These are phyloP conservation scores for Begonia masoniana DNA, from an alignment of 306 rosid genomes.

Conservation along the genomic window DNA sequence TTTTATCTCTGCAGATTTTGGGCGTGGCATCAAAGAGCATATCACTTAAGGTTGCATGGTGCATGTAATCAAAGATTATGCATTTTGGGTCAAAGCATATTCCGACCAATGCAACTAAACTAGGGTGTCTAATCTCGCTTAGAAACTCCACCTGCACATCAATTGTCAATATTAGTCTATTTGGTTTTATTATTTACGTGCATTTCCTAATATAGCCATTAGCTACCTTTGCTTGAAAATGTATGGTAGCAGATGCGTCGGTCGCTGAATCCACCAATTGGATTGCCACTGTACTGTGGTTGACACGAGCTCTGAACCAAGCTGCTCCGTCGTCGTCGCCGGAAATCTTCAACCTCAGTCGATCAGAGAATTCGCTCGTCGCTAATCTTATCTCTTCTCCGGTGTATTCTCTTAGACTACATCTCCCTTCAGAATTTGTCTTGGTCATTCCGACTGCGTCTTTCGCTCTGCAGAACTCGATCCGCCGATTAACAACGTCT, in stretches of 20 bases:
- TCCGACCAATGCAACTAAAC: slow-evolving; percentile 54
- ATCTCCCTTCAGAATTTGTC: slow-evolving; percentile 17
- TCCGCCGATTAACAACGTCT: slow-evolving; percentile 51
- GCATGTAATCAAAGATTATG: slow-evolving; percentile 58
- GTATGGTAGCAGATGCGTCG: slow-evolving; percentile 11
- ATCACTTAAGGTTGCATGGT: slow-evolving; percentile 49
- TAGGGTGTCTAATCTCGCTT: slow-evolving; percentile 52
- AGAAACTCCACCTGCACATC: slow-evolving; percentile 46
- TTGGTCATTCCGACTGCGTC: slow-evolving; percentile 58
- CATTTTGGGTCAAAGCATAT: slow-evolving; percentile 44
- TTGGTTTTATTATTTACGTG: no score
- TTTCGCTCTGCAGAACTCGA: slow-evolving; percentile 56
- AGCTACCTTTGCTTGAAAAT: slow-evolving; percentile 44
- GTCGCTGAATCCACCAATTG: slow-evolving; percentile 24
- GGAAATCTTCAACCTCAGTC: slow-evolving; percentile 21
- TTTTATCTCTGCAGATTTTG: slow-evolving; percentile 23
- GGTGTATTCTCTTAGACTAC: slow-evolving; percentile 41
- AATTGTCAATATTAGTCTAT: no score
- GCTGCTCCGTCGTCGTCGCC: slow-evolving; percentile 18
- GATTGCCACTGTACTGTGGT: slow-evolving; percentile 43
- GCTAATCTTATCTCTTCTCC: slow-evolving; percentile 50
- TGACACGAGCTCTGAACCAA: slow-evolving; percentile 48
- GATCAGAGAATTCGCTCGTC: slow-evolving; percentile 44
- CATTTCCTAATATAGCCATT: no score
- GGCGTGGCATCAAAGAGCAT: slow-evolving; percentile 16